Base-by-base conservation (phyloP, 805 yeast genomes). In the Lachancea lanzarotensis region DNA sequence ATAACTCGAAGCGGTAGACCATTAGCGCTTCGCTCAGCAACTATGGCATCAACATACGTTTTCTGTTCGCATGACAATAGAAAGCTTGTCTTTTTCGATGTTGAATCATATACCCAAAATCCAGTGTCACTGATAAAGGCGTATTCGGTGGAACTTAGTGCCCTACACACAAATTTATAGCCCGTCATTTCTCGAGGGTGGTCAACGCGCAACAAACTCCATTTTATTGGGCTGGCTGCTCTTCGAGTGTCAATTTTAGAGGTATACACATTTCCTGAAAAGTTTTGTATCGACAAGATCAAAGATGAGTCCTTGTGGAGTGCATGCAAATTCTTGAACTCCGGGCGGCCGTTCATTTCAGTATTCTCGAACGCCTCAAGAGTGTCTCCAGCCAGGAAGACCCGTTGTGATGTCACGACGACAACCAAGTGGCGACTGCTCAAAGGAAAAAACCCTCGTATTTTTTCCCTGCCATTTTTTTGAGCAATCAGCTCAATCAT, bases 1-100 rank as follows among this genome's bases (percentile, higher is more conserved):
- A 35, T 18, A 25, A 41, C 20, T n/a, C n/a, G 19, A 8, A 8
- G 13, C 13, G 35, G 9, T 3, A 26, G 35, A 30, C 20, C 35
- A 18, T 18, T 17, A 27, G 6, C 22, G 2, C 3, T 7, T n/a
- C 30, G 18, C 13, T 27, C 20, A 3, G 27, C 26, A 9, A 26
- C 6, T 15, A n/a, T 9, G 4, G 45, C 37, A 35, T 41, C 45
- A 9, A 41, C 12, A 25, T 35, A 41, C 5, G 38, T 34, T 3
- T 11, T 31, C 19, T 25, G 31, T n/a, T 26, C n/a, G 27, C 29
- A 35, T n/a, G 25, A 34, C 12, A 35, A 8, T n/a, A 4, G 15
- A 13, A 20, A 18, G 3, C 26, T n/a, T 10, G 25, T 18, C 13
- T 29, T 26, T 19, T 15, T 13, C 15, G 17, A 34, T 16, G 15